Evolutionary conservation across 345 rosid genomes (phyloP).

Genomic region (Sapria himalayana): DNA sequence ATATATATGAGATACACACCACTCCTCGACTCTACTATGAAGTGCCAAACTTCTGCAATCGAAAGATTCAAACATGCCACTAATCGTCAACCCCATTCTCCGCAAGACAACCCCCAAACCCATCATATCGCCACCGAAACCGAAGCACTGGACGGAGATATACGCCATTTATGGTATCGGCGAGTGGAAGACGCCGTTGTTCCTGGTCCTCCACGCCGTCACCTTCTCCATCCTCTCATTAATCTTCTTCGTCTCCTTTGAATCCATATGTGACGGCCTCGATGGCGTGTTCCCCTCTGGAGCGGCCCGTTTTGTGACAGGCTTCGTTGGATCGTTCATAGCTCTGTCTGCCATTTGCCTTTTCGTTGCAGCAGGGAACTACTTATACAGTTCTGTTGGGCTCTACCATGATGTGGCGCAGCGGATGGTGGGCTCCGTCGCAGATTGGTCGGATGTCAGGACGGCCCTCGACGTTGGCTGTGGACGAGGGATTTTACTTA

Average conservation of each 20-base stretch:
- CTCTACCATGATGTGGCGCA: slow-evolving; percentile 74
- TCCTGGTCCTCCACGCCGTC: slow-evolving; percentile 42
- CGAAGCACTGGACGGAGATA: no score
- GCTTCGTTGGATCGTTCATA: slow-evolving; percentile 47
- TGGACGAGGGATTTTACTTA: slow-evolving; percentile 76
- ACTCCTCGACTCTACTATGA: no score
- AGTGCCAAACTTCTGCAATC: no score
- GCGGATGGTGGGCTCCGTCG: slow-evolving; percentile 61
- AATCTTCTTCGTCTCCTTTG: slow-evolving; percentile 50
- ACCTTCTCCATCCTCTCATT: slow-evolving; percentile 45
- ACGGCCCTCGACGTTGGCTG: slow-evolving; percentile 83
- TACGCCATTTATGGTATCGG: no score
- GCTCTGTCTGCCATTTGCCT: slow-evolving; percentile 58
- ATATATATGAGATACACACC: no score
- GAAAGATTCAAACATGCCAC: no score
- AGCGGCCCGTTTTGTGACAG: slow-evolving; percentile 55
- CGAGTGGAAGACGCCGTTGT: no score
- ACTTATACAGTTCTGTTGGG: slow-evolving; percentile 65
- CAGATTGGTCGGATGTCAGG: slow-evolving; percentile 80
- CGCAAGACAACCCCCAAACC: no score
- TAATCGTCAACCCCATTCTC: no score
- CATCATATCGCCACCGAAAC: no score
- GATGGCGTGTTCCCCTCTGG: slow-evolving; percentile 22
- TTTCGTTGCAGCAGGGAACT: slow-evolving; percentile 62
- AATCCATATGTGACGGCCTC: slow-evolving; percentile 30